Evolutionary conservation across 2,329 filamentous ascomycete genomes (phyloP).

Genomic region (Sporothrix variecibatus): DNA sequence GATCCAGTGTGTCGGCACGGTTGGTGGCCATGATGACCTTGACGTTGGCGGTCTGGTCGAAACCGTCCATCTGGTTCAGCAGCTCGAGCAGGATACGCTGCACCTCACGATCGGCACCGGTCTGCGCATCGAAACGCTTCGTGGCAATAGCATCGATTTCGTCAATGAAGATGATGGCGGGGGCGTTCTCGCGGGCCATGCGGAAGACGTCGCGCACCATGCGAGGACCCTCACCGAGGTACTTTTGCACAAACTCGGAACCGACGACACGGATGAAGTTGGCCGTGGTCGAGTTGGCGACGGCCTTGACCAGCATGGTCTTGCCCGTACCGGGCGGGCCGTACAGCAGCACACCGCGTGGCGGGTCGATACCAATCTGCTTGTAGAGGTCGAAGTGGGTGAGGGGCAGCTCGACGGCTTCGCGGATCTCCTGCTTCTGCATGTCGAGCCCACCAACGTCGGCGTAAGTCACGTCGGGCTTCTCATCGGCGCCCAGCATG

Average conservation of each 20-base stretch:
- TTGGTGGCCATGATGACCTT: slow-evolving; percentile 99
- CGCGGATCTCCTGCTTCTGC: slow-evolving; percentile 99
- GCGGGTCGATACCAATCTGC: slow-evolving; percentile 98
- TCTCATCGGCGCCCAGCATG: slow-evolving; percentile 95
- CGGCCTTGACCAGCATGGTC: slow-evolving; percentile 97
- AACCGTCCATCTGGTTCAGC: slow-evolving; percentile 99
- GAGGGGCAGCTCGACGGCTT: slow-evolving; percentile 93
- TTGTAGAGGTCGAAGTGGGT: slow-evolving; percentile 99
- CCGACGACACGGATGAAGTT: slow-evolving; percentile 98
- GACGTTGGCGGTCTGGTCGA: slow-evolving; percentile 98
- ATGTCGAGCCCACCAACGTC: slow-evolving; percentile 98
- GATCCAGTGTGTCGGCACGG: slow-evolving; percentile 94
- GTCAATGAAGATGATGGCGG: slow-evolving; percentile 99
- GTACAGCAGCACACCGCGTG: slow-evolving; percentile 92
- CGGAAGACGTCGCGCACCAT: slow-evolving; percentile 99
- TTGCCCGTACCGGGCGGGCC: slow-evolving; percentile 95
- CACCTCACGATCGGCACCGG: slow-evolving; percentile 94
- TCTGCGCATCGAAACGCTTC: slow-evolving; percentile 98
- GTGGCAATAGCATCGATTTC: slow-evolving; percentile 99
- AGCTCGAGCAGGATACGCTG: slow-evolving; percentile 97
- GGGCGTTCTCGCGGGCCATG: slow-evolving; percentile 98
- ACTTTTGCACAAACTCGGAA: slow-evolving; percentile 98
- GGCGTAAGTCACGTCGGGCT: slow-evolving; percentile 96
- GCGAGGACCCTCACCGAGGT: slow-evolving; percentile 92
- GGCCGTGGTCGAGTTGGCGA: slow-evolving; percentile 96